Percentiles rank a stretch among this genome's conserved stretches.
Conservation (phyloP, 345 rosid genomes). For the Microthlaspi erraticum region DNA sequence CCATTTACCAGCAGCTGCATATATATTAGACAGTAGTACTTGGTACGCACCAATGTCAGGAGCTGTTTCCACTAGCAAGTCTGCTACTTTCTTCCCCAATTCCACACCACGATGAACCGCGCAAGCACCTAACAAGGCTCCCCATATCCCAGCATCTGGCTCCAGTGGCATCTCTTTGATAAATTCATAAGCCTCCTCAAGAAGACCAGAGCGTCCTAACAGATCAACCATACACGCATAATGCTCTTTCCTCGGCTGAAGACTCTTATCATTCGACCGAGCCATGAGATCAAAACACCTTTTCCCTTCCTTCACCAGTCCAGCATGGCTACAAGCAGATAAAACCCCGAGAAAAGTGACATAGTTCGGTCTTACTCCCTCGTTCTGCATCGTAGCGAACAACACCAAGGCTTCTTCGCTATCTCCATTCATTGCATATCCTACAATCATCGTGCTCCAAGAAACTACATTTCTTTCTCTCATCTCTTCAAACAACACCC, state of each 20-base stretch:
- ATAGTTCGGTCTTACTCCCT: slow-evolving; percentile 50
- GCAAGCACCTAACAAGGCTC: slow-evolving; percentile 58
- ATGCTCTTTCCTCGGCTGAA: slow-evolving; percentile 54
- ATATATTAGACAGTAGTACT: slow-evolving; percentile 58
- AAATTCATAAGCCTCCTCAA: slow-evolving; percentile 52
- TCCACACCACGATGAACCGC: slow-evolving; percentile 50
- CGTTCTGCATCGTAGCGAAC: slow-evolving; percentile 46
- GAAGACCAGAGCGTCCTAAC: slow-evolving; percentile 51
- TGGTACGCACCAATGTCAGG: slow-evolving; percentile 56
- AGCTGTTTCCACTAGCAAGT: slow-evolving; percentile 52
- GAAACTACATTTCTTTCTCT: slow-evolving; percentile 52
- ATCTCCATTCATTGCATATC: slow-evolving; percentile 56
- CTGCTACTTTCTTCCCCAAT: slow-evolving; percentile 55
- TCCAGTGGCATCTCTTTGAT: slow-evolving; percentile 51
- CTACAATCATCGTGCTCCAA: slow-evolving; percentile 59
- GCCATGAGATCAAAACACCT: slow-evolving; percentile 45
- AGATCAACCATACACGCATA: slow-evolving; percentile 60
- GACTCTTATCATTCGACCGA: slow-evolving; percentile 43
- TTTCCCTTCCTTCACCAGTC: slow-evolving; percentile 49
- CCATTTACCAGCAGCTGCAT: slow-evolving; percentile 59
- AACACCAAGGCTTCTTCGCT: slow-evolving; percentile 52
- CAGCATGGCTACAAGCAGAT: slow-evolving; percentile 59
- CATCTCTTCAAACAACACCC: slow-evolving; percentile 46
- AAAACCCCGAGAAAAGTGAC: slow-evolving; percentile 53
- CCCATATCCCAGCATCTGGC: slow-evolving; percentile 55